These are phyloP conservation scores for Quercus glauca DNA, from an alignment of 306 rosid genomes.

Conservation along the genomic window DNA sequence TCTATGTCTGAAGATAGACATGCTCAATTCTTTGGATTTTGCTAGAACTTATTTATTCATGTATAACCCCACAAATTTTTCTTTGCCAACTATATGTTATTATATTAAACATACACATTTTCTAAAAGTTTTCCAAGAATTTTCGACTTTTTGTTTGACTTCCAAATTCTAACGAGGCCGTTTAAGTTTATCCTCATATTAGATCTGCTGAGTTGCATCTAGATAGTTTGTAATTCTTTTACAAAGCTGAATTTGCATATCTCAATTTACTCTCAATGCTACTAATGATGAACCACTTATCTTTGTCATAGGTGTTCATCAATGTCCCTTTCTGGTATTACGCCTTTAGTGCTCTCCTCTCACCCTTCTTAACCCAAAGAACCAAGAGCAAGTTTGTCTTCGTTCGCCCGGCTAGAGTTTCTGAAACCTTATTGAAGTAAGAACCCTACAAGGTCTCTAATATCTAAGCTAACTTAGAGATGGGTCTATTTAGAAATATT, in stretches of 20 bases:
- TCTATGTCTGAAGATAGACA: too few species aligned
- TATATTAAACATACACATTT: not conserved
- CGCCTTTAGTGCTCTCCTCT: constrained; percentile 45
- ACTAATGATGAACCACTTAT: constrained; percentile 9
- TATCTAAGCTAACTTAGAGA: not conserved
- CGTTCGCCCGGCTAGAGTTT: constrained; percentile 47
- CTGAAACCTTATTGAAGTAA: constrained; percentile 47
- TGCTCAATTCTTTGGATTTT: not conserved
- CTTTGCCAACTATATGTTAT: not conserved
- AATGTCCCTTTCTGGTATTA: constrained; percentile 62
- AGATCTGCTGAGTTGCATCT: too few species aligned
- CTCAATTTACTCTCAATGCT: not conserved
- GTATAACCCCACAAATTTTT: not conserved
- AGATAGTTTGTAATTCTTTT: too few species aligned
- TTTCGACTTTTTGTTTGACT: not conserved
- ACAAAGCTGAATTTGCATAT: too few species aligned
- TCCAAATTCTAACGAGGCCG: not conserved
- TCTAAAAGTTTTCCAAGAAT: not conserved
- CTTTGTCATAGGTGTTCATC: constrained; percentile 44
- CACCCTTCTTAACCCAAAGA: constrained; percentile 55
- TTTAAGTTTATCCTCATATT: too few species aligned
- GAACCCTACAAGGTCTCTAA: constrained; percentile 2
- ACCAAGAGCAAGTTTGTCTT: constrained; percentile 53
- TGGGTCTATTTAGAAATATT: not conserved
- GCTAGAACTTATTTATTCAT: too few species aligned